Conservation (phyloP, 192 early-diverging fungal genomes). For the Coemansia sp. region DNA sequence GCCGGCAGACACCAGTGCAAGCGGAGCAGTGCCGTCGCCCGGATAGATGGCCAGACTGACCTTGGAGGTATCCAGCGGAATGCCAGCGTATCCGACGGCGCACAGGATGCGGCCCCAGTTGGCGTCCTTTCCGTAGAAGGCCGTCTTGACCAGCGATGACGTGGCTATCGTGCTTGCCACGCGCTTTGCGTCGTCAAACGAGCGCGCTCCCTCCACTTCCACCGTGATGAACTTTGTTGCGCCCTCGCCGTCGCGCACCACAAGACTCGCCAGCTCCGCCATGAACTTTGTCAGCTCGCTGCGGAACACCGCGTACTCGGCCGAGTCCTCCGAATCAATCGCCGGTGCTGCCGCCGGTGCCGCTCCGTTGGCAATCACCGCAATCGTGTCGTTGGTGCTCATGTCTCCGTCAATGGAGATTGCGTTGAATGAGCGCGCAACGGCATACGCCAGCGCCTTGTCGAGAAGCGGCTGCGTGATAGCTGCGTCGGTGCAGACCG, state of each 20-base stretch:
- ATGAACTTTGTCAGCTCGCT: slow-evolving; percentile 78
- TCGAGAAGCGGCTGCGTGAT: slow-evolving; percentile 67
- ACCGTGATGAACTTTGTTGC: slow-evolving; percentile 97
- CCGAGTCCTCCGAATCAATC: slow-evolving; percentile 34
- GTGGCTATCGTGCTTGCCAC: slow-evolving; percentile 87
- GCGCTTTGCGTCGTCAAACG: slow-evolving; percentile 76
- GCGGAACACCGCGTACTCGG: slow-evolving; percentile 68
- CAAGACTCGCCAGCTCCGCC: slow-evolving; percentile 80
- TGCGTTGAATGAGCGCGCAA: slow-evolving; percentile 91
- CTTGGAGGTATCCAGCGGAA: slow-evolving; percentile 66
- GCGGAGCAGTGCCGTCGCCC: slow-evolving; percentile 59
- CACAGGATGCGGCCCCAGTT: slow-evolving; percentile 97
- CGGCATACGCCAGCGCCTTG: slow-evolving; percentile 74
- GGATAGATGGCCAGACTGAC: slow-evolving; percentile 78
- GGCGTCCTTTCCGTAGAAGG: slow-evolving; percentile 93
- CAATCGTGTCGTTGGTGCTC: slow-evolving; percentile 94
- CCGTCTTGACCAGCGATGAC: slow-evolving; percentile 93
- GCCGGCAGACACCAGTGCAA: slow-evolving; percentile 76
- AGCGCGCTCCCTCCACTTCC: slow-evolving; percentile 71
- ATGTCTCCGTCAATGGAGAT: slow-evolving; percentile 96
- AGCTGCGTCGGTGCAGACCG: slow-evolving; percentile 81
- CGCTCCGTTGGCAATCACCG: slow-evolving; percentile 85
- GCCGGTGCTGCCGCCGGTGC: slow-evolving; percentile 3
- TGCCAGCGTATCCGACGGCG: slow-evolving; percentile 83
- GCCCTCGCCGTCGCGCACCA: slow-evolving; percentile 95